These are phyloP conservation scores for Wickerhamomyces queroliae DNA, from an alignment of 805 yeast species.

Conservation along the genomic window DNA sequence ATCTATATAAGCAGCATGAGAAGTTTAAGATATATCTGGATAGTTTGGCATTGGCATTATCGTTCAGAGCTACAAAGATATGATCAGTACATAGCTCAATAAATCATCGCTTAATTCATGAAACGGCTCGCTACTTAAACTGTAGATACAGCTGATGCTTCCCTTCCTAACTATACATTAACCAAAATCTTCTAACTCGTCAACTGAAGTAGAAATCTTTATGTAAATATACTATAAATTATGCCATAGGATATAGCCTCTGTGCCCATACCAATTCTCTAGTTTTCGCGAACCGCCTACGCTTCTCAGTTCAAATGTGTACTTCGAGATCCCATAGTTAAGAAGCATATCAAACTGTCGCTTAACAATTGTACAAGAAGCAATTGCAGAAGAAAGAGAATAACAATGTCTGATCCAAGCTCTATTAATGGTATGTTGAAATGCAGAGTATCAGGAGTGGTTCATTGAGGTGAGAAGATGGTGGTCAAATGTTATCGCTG, in stretches of 20 bases:
- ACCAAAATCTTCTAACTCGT: no score
- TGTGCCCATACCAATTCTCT: no score
- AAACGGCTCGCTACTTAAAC: no score
- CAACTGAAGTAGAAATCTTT: no score
- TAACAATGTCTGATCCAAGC: slow-evolving; percentile 67
- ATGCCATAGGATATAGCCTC: no score
- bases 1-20: slow-evolving; percentile 28
- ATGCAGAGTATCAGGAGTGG: not conserved
- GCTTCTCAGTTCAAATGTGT: no score
- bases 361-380: not conserved
- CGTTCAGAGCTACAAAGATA: slow-evolving; percentile 18
- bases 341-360: not conserved
- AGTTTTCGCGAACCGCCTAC: no score
- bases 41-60: slow-evolving; percentile 25
- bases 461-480: no score
- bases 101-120: not conserved
- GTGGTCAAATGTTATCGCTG: not conserved
- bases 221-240: no score
- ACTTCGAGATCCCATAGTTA: no score
- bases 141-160: no score
- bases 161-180: no score
- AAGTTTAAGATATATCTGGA: slow-evolving; percentile 28
- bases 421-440: slow-evolving; percentile 56
- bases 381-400: not conserved
- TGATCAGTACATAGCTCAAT: slow-evolving; percentile 1